A percentile compares a stretch with the other conserved stretches of the same genome.
Conservation (phyloP, 176 grass and related monocot species). For the Alloteropsis semialata region DNA sequence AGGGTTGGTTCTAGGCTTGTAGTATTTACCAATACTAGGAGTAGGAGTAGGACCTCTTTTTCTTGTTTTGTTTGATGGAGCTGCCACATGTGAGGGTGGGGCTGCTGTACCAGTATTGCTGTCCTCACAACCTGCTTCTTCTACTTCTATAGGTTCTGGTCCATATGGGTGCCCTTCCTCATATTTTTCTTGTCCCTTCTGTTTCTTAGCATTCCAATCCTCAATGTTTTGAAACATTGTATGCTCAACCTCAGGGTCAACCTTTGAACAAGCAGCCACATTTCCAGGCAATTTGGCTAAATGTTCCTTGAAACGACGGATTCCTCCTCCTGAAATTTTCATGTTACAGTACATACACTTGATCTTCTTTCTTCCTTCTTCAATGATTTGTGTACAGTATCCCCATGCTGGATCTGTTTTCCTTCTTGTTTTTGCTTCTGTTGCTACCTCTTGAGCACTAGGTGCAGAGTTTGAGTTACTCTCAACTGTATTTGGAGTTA, state of each 20-base stretch:
- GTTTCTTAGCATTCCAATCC: neutral
- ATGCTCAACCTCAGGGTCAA: neutral
- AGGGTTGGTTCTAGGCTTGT: too few species aligned
- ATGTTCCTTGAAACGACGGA: neutral
- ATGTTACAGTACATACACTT: neutral
- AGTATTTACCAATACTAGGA: too few species aligned
- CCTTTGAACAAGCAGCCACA: neutral
- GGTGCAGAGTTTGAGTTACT: neutral
- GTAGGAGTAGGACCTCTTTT: too few species aligned
- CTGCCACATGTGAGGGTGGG: neutral
- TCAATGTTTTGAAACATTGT: neutral
- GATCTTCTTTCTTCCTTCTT: neutral
- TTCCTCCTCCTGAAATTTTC: neutral
- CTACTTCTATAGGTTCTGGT: neutral
- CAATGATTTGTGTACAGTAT: neutral
- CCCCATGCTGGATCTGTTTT: neutral
- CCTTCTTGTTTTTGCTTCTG: neutral
- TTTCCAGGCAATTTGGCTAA: neutral
- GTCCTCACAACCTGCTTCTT: neutral
- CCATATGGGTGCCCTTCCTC: neutral
- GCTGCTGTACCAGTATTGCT: neutral
- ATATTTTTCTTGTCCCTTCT: neutral
- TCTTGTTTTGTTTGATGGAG: neutral
- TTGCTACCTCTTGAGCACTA: neutral
- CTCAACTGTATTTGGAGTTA: neutral